Evolutionary conservation across 2,329 filamentous ascomycete genomes (phyloP).

Genomic region (Apiospora phragmitis): DNA sequence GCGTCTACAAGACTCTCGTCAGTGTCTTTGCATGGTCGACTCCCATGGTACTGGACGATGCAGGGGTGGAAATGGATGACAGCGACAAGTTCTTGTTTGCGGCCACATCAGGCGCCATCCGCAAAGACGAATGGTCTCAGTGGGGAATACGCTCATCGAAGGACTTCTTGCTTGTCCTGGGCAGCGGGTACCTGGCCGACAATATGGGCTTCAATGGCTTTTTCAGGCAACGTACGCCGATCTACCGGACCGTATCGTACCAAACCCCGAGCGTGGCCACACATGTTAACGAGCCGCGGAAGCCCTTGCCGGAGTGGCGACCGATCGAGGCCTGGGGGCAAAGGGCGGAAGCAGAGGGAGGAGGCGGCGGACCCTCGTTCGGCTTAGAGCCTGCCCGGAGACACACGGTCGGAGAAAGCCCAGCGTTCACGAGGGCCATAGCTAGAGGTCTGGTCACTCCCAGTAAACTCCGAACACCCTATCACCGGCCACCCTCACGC

Average conservation of each 20-base stretch:
- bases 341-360: constrained; percentile 25
- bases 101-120: constrained; percentile 45
- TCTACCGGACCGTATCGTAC: constrained; percentile 31
- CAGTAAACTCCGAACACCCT: constrained; percentile 42
- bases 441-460: constrained; percentile 44
- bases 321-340: constrained; percentile 36
- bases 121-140: constrained; percentile 47
- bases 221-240: constrained; percentile 38
- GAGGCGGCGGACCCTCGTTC: constrained; percentile 22
- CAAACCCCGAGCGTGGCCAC: constrained; percentile 35
- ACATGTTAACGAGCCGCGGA: constrained; percentile 36
- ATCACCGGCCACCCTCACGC: constrained; percentile 59
- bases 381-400: constrained; percentile 36
- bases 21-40: constrained; percentile 46
- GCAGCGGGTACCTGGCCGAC: constrained; percentile 41
- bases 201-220: constrained; percentile 42
- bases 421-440: constrained; percentile 39
- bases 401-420: constrained; percentile 49
- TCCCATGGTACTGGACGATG: constrained; percentile 46
- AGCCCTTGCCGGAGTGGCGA: constrained; percentile 40
- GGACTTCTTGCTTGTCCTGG: constrained; percentile 52
- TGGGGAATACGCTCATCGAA: constrained; percentile 47
- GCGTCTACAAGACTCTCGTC: constrained; percentile 53
- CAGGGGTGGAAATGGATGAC: constrained; percentile 40
- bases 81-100: constrained; percentile 47